Conservation (phyloP, 2,329 filamentous ascomycete genomes). For the Rhinocladiella similis region DNA sequence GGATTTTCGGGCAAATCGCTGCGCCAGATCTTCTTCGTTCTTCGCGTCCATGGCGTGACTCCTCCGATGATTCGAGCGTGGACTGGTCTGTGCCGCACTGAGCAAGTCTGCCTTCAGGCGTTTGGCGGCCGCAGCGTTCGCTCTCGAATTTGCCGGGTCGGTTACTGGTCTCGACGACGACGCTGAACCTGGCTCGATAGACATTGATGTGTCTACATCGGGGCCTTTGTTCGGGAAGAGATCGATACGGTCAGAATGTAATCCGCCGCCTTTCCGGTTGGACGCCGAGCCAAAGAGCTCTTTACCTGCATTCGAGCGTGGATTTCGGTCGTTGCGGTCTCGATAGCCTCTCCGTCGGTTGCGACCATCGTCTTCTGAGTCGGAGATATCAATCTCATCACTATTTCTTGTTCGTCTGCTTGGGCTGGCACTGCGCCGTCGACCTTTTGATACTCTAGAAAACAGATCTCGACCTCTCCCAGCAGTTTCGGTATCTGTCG, state of each 20-base stretch:
- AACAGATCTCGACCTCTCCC: slow-evolving; percentile 40
- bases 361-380: slow-evolving; percentile 33
- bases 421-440: slow-evolving; percentile 63
- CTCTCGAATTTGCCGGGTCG: slow-evolving; percentile 18
- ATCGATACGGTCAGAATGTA: slow-evolving; percentile 33
- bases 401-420: slow-evolving; percentile 46
- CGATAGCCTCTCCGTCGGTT: slow-evolving; percentile 42
- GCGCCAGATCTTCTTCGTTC: slow-evolving; percentile 53
- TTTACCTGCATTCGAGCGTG: slow-evolving; percentile 38
- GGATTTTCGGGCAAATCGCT: slow-evolving; percentile 29
- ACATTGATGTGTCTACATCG: slow-evolving; percentile 19
- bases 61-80: slow-evolving; percentile 45
- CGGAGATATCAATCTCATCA: slow-evolving; percentile 46
- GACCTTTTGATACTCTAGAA: slow-evolving; percentile 37
- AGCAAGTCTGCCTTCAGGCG: slow-evolving; percentile 61
- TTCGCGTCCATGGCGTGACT: slow-evolving; percentile 55
- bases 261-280: slow-evolving; percentile 42
- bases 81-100: slow-evolving; percentile 40
- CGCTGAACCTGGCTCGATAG: slow-evolving; percentile 42
- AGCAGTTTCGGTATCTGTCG: slow-evolving; percentile 31
- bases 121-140: slow-evolving; percentile 30
- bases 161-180: slow-evolving; percentile 30
- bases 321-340: slow-evolving; percentile 42
- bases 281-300: slow-evolving; percentile 62
- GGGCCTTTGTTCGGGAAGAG: slow-evolving; percentile 46